These are phyloP conservation scores for Symbiodinium pilosum DNA, from an alignment of 73 alveolate species.

Conservation along the genomic window DNA sequence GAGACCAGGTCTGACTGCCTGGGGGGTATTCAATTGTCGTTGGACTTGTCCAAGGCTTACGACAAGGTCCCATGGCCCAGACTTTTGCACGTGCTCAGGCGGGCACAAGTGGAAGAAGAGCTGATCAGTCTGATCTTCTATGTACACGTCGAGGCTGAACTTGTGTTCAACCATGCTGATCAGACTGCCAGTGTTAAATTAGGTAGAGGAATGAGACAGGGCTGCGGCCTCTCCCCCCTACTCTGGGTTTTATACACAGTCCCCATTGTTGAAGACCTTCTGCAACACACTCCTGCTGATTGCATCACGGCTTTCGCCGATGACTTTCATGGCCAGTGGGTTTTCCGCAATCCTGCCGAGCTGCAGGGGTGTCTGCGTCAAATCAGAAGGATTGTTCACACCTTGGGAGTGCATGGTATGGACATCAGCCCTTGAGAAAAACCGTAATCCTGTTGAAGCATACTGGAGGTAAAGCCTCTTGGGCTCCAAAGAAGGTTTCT, in stretches of 20 bases:
- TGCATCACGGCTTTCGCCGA: neutral
- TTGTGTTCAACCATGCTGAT: neutral
- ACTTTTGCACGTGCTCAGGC: neutral
- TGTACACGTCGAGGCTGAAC: neutral
- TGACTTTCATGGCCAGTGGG: neutral
- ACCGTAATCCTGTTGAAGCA: neutral
- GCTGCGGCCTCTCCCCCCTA: neutral
- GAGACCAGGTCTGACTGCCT: too few species aligned
- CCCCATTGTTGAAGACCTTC: neutral
- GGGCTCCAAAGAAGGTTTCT: neutral
- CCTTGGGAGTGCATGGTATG: neutral
- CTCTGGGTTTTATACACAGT: neutral
- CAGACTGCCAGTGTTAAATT: neutral
- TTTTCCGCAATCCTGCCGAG: neutral
- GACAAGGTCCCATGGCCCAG: neutral
- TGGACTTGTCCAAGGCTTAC: neutral
- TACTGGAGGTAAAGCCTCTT: neutral
- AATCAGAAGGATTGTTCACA: neutral
- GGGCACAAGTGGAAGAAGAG: neutral
- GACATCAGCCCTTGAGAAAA: neutral
- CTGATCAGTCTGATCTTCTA: neutral
- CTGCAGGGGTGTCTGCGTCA: neutral
- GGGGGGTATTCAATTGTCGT: neutral
- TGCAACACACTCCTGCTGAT: neutral
- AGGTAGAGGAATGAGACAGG: neutral